A percentile compares a stretch with the other conserved stretches of the same genome.
These are phyloP conservation scores for Byssochlamys sp. DNA, from an alignment of 2,329 filamentous ascomycete species.

Conservation along the genomic window DNA sequence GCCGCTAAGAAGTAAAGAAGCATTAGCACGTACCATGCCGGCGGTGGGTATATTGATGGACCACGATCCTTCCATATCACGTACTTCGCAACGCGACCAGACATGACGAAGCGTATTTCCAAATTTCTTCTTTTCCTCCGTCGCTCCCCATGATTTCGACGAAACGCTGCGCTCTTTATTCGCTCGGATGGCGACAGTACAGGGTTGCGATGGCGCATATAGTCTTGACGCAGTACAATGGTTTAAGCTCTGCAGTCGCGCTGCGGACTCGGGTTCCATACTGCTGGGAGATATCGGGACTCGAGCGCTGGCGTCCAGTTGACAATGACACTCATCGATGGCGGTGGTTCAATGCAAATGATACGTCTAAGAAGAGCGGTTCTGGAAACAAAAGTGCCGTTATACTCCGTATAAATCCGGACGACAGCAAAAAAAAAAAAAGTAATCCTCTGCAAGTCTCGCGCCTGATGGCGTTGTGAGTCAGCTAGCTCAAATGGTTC, in stretches of 20 bases:
- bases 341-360: background rate
- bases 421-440: background rate
- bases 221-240: background rate
- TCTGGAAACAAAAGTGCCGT: background rate
- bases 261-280: constrained; percentile 9
- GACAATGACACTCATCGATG: constrained; percentile 7
- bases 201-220: background rate
- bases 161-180: background rate
- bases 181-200: background rate
- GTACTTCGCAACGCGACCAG: background rate
- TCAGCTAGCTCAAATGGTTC: background rate
- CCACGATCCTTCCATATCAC: background rate
- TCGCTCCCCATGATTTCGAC: background rate
- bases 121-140: background rate
- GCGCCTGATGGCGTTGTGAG: background rate
- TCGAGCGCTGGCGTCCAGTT: background rate
- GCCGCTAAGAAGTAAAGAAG: background rate
- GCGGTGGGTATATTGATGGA: background rate
- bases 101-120: background rate
- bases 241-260: background rate
- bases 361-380: background rate
- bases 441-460: background rate
- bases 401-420: background rate
- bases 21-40: background rate
- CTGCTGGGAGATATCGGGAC: background rate